Evolutionary conservation across 257 asterid species (phyloP), one percentile per base, ranked within the genome.

Genomic region (Solanum rostratum): DNA sequence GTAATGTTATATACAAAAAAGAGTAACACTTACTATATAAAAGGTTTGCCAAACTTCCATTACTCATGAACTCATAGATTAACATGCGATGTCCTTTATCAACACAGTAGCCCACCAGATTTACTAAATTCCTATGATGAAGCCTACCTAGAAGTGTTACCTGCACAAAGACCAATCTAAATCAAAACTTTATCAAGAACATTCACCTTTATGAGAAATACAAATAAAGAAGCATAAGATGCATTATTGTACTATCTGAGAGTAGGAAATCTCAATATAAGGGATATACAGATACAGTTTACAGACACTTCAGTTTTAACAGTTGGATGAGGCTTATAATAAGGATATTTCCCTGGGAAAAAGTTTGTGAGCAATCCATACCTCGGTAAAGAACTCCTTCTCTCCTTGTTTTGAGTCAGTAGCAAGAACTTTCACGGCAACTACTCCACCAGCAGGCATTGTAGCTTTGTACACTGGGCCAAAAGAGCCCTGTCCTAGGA

Each of bases 351-450:
- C 30, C n/a, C 24, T 33, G 5, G 46, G 30, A 33, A 66, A 83
- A 30, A 65, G 54, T 30, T 66, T 15, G 59, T 27, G n/a, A 76
- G 45, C 10, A 27, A 49, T 49, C 22, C 30, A 30, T 86, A 94
- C 99, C 99, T 95, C 99, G 9, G 99, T 95, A 50, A 93, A 94
- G 83, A 95, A 97, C 94, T 97, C 99, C 52, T 85, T 94, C 80
- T 97, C 99, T 85, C 99, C 99, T 94, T 97, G 99, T 90, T 92
- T 97, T 16, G 99, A 97, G 91, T 93, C 80, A 66, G 98, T 91
- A 86, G 97, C 98, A 88, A 97, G 98, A 90, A 92, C 98, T 90
- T 97, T 97, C 68, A 95, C 99, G 71, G 99, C 99, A 88, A 93
- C 94, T 87, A 94, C 96, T 80, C 84, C 95, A 79, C 97, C 98